These are phyloP conservation scores for Adansonia digitata DNA, from an alignment of 345 rosid species.

Conservation along the genomic window DNA sequence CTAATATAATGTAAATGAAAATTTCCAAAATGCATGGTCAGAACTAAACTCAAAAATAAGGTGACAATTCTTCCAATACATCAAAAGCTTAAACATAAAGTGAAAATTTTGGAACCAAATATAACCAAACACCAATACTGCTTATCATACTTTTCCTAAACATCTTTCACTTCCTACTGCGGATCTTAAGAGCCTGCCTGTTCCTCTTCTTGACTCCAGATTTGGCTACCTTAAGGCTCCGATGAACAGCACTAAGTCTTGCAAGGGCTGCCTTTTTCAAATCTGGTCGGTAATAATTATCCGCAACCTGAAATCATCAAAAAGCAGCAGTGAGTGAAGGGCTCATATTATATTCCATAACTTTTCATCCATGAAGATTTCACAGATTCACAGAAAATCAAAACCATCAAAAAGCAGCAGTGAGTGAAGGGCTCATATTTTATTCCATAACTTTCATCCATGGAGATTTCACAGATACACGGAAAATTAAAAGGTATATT, in stretches of 20 bases:
- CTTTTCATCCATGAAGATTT: not conserved
- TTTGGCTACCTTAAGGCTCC: not conserved
- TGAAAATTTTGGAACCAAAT: no score
- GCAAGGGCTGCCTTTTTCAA: not conserved
- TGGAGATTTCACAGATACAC: not conserved
- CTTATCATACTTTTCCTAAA: no score
- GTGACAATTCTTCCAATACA: no score
- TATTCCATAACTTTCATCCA: not conserved
- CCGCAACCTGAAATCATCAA: not conserved
- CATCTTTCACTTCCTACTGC: not conserved
- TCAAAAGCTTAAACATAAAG: no score
- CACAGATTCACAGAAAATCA: not conserved
- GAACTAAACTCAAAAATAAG: no score
- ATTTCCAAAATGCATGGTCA: no score
- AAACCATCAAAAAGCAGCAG: not conserved
- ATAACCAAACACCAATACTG: no score
- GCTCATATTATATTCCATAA: not conserved
- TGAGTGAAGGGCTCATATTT: not conserved
- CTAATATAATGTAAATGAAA: no score
- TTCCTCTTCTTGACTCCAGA: not conserved
- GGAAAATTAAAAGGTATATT: not conserved
- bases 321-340: not conserved
- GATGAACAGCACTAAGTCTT: not conserved
- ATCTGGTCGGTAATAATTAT: not conserved
- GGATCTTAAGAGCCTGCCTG: not conserved